These are phyloP conservation scores for Cryphonectria nitschkei DNA, from an alignment of 2,329 filamentous ascomycete species.

Conservation along the genomic window DNA sequence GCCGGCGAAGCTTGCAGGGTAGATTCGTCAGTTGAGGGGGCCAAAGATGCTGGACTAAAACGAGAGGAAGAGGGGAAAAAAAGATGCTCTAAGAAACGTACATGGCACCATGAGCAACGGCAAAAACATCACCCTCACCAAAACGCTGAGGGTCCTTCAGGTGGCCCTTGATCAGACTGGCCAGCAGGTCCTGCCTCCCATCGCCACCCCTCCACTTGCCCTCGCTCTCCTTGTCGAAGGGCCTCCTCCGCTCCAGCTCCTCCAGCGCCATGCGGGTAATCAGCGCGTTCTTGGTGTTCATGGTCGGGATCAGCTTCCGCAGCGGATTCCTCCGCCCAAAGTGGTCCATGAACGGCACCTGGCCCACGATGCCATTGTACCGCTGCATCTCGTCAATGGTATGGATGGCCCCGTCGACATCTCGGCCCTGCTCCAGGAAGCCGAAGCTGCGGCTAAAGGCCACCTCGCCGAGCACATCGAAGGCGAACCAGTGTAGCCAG, in stretches of 20 bases:
- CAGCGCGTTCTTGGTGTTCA: constrained; percentile 49
- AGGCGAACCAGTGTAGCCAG: constrained; percentile 50
- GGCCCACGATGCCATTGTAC: constrained; percentile 57
- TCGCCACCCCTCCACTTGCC: constrained; percentile 45
- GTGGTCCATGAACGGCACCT: constrained; percentile 54
- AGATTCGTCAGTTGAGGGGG: neutral
- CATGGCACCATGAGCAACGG: constrained; percentile 61
- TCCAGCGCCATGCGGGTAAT: constrained; percentile 57
- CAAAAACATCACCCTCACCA: constrained; percentile 57
- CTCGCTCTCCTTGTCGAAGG: constrained; percentile 51
- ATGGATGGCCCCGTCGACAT: constrained; percentile 55
- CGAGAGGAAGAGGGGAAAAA: no score
- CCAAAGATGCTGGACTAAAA: no score
- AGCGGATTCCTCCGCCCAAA: constrained; percentile 55
- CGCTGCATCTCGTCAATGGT: constrained; percentile 56
- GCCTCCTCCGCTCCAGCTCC: constrained; percentile 51
- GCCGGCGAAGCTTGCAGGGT: constrained; percentile 54
- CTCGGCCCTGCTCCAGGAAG: constrained; percentile 52
- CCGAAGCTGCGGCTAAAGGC: constrained; percentile 56
- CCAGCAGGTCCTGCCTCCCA: constrained; percentile 54
- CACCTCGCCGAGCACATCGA: constrained; percentile 57
- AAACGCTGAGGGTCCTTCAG: constrained; percentile 53
- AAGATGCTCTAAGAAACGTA: constrained; percentile 36
- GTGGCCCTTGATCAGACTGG: constrained; percentile 56
- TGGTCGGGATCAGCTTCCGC: constrained; percentile 46